phyloP scores from a whole-genome alignment of 176 grass and related monocot genomes.

The Bonia amplexicaulis region DNA sequence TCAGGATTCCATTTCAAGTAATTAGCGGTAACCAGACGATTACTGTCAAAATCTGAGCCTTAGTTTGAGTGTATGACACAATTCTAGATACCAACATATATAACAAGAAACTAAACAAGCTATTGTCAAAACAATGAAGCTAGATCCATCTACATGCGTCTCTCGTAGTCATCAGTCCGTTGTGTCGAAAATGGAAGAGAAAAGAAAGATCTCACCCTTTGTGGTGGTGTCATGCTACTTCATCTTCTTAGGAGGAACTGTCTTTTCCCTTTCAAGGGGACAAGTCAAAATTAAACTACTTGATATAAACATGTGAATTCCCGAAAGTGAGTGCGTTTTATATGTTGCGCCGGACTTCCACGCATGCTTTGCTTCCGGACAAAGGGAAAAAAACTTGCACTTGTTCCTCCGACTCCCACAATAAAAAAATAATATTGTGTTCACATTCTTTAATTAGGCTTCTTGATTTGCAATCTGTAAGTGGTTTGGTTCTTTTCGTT shows the following conservation, averaged over 20 bases:
- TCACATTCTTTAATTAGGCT: background rate
- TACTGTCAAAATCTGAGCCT: background rate
- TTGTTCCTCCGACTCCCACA: background rate
- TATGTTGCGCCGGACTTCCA: background rate
- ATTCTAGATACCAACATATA: background rate
- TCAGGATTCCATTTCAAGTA: slow-evolving; percentile 1
- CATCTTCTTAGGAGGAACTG: background rate
- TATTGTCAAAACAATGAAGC: background rate
- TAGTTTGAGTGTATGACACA: background rate
- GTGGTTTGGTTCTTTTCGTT: too few relatives aligned
- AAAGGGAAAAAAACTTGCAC: background rate
- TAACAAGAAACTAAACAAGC: background rate
- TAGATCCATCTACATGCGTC: background rate
- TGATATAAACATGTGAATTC: slow-evolving; percentile 28
- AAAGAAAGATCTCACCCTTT: background rate
- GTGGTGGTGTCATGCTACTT: slow-evolving; percentile 10
- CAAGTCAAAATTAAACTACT: slow-evolving; percentile 15
- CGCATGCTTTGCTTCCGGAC: background rate
- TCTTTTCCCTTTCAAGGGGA: slow-evolving; percentile 31
- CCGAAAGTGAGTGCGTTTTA: background rate
- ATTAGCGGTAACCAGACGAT: background rate
- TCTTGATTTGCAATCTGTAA: background rate
- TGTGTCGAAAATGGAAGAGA: slow-evolving; percentile 33
- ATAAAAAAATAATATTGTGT: background rate
- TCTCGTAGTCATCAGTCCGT: background rate